Percentiles rank a stretch among this genome's conserved stretches.
Conservation (phyloP, 371 early-diverging fungal species). For the Batrachochytrium dendrobatidis region DNA sequence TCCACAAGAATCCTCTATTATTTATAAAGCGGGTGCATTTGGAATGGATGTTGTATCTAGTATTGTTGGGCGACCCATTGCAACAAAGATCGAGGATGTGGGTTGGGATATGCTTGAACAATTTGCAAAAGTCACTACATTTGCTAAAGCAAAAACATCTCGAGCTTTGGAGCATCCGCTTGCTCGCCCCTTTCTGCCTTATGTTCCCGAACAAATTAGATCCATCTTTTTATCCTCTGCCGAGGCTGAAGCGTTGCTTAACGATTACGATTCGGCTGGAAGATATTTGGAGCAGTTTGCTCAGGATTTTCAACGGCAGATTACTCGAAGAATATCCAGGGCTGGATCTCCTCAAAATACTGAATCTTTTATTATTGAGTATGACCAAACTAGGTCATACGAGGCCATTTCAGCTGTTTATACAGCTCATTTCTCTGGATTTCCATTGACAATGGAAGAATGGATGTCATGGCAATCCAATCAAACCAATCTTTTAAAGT, state of each 20-base stretch:
- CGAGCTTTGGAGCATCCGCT: conserved; percentile 71
- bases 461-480: no score
- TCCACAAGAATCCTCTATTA: conserved; percentile 14
- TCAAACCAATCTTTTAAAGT: no score
- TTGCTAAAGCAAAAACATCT: conserved; percentile 60
- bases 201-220: conserved; percentile 53
- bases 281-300: conserved; percentile 77
- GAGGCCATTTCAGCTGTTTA: conserved; percentile 64
- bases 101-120: conserved; percentile 75
- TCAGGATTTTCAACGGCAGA: conserved; percentile 46
- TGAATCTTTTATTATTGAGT: not conserved
- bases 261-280: conserved; percentile 73
- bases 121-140: conserved; percentile 73
- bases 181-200: conserved; percentile 67
- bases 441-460: no score
- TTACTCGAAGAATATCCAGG: not conserved
- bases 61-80: conserved; percentile 26
- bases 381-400: conserved; percentile 59
- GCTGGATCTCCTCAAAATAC: no score
- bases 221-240: conserved; percentile 21
- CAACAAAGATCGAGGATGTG: conserved; percentile 32
- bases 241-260: conserved; percentile 45
- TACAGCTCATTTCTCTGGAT: no score
- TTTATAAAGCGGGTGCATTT: conserved; percentile 28
- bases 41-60: conserved; percentile 24